Conservation (phyloP, 2,329 filamentous ascomycete genomes). For the Scedosporium dehoogii region DNA sequence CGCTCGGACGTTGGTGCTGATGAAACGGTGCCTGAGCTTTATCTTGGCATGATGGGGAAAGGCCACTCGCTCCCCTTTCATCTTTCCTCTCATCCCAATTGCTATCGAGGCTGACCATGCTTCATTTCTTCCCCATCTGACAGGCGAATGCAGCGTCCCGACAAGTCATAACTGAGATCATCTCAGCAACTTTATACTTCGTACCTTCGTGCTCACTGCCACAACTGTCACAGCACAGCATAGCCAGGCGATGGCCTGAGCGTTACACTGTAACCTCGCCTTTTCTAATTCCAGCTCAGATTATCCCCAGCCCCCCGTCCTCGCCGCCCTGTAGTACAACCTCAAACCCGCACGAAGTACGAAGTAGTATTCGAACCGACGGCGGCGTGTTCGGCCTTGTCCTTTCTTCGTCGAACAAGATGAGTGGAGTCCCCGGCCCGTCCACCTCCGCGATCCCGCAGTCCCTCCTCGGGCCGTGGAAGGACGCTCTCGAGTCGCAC, state of each 20-base stretch:
- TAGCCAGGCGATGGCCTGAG: too few relatives aligned
- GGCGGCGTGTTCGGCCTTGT: not conserved
- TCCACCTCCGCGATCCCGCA: not conserved
- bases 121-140: not conserved
- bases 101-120: not conserved
- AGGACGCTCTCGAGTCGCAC: slow-evolving; percentile 9
- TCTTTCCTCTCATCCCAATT: not conserved
- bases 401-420: not conserved
- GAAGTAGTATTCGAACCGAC: not conserved
- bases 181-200: not conserved
- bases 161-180: not conserved
- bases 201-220: too few relatives aligned
- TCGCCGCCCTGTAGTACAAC: not conserved
- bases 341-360: not conserved
- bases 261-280: too few relatives aligned
- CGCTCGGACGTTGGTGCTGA: not conserved
- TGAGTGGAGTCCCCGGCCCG: not conserved
- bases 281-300: too few relatives aligned
- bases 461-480: slow-evolving; percentile 5
- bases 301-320: not conserved
- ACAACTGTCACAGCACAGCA: too few relatives aligned
- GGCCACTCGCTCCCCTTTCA: not conserved
- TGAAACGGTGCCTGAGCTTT: not conserved
- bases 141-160: not conserved
- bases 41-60: not conserved